Evolutionary conservation across 192 early-diverging fungal species (phyloP).

Genomic region (Lobosporangium transversale): DNA sequence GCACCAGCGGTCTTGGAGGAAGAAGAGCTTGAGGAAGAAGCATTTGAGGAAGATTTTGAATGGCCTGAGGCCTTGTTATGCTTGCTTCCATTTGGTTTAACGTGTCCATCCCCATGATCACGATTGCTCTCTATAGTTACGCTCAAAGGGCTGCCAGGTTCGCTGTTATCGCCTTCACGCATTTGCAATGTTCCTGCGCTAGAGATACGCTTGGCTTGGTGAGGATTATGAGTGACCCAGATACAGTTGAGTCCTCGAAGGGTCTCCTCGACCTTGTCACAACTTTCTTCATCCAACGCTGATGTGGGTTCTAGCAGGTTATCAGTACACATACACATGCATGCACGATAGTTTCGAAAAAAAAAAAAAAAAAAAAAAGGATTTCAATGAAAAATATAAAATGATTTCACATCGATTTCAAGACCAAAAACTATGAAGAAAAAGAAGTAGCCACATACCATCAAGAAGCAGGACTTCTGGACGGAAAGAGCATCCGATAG

Average conservation of each 20-base stretch:
- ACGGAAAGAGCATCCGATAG: conserved; percentile 79
- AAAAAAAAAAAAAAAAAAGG: neutral
- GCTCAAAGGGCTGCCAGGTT: neutral
- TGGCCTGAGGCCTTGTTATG: too few species aligned
- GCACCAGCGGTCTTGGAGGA: too few species aligned
- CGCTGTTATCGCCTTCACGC: conserved; percentile 31
- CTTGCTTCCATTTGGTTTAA: too few species aligned
- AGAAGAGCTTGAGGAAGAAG: too few species aligned
- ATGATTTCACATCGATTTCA: neutral
- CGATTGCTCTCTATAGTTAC: conserved; percentile 3
- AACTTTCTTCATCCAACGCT: conserved; percentile 80
- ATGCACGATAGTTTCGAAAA: neutral
- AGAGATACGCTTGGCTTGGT: conserved; percentile 71
- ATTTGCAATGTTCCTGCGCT: conserved; percentile 37
- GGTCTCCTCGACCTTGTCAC: conserved; percentile 76
- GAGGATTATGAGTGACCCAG: conserved; percentile 83
- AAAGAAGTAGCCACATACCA: conserved; percentile 51
- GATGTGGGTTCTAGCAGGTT: conserved; percentile 83
- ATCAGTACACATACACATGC: neutral
- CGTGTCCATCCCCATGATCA: neutral
- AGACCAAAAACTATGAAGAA: neutral
- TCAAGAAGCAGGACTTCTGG: conserved; percentile 84
- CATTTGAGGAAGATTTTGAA: too few species aligned
- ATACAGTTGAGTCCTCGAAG: conserved; percentile 72
- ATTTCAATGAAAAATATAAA: neutral